A percentile compares a stretch with the other conserved stretches of the same genome.
Evolutionary conservation across 176 grass and related monocot species (phyloP).

Genomic region (Oryza meyeriana): DNA sequence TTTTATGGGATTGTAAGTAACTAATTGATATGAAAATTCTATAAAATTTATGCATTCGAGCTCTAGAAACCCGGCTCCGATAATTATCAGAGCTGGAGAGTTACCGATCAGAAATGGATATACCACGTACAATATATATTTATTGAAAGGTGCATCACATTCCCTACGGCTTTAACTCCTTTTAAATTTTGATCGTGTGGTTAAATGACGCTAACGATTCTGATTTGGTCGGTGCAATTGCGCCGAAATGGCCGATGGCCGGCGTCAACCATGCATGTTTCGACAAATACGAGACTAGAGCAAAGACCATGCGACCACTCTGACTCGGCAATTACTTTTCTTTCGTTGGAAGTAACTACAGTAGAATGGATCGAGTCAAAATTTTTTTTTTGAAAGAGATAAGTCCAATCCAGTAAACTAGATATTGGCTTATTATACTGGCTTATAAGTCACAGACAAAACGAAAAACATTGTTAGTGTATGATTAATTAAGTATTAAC

Average conservation of each 20-base stretch:
- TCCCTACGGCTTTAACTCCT: not conserved
- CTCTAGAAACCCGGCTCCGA: too few relatives aligned
- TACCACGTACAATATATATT: too few relatives aligned
- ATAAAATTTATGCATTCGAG: too few relatives aligned
- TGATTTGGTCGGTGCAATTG: not conserved
- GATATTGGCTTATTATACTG: too few relatives aligned
- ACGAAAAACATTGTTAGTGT: too few relatives aligned
- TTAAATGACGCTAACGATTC: not conserved
- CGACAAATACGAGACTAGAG: not conserved
- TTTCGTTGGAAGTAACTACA: not conserved
- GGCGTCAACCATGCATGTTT: not conserved
- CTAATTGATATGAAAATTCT: too few relatives aligned
- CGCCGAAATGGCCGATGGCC: not conserved
- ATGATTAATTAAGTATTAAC: too few relatives aligned
- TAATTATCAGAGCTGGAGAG: too few relatives aligned
- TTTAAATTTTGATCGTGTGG: not conserved
- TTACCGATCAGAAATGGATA: too few relatives aligned
- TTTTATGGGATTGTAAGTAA: too few relatives aligned
- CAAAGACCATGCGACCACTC: not conserved
- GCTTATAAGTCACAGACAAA: too few relatives aligned
- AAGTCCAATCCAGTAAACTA: not conserved
- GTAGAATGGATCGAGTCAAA: constrained; percentile 7
- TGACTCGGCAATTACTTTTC: not conserved
- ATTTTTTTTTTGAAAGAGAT: not conserved
- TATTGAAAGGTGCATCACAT: too few relatives aligned